phyloP scores from a whole-genome alignment of 2,329 filamentous ascomycete species.

The Fusarium nematophilum region DNA sequence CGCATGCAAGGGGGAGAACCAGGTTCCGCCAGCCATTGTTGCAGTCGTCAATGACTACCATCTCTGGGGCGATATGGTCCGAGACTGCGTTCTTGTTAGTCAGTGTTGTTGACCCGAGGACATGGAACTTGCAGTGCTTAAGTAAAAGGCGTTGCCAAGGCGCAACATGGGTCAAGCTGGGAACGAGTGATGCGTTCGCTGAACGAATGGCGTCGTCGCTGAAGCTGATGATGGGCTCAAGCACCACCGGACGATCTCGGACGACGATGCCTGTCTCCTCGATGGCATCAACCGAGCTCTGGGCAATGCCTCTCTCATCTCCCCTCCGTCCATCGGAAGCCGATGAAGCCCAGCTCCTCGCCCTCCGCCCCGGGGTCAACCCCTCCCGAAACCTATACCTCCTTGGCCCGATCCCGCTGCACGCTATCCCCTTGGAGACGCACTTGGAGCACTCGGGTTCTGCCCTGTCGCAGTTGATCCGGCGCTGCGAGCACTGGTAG shows the following conservation, averaged over 20 bases:
- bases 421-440: conserved; percentile 44
- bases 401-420: conserved; percentile 45
- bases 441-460: conserved; percentile 49
- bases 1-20: conserved; percentile 31
- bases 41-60: conserved; percentile 37
- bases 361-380: conserved; percentile 4
- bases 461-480: conserved; percentile 49
- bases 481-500: conserved; percentile 50
- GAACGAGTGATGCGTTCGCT: not conserved
- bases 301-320: not conserved
- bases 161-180: not conserved
- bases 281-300: not conserved
- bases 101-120: not conserved
- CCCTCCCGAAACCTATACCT: conserved; percentile 24
- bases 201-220: not conserved
- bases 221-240: not conserved
- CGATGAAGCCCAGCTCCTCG: too few species aligned
- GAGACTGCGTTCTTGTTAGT: conserved; percentile 28
- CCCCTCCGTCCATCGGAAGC: not conserved
- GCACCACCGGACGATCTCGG: not conserved
- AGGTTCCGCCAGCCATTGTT: conserved; percentile 37
- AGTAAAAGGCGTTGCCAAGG: conserved; percentile 16
- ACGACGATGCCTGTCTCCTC: not conserved
- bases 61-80: conserved; percentile 37
- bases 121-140: conserved; percentile 24